Conservation (phyloP, 2,329 filamentous ascomycete genomes). For the Aspergillus spinulosporus region DNA sequence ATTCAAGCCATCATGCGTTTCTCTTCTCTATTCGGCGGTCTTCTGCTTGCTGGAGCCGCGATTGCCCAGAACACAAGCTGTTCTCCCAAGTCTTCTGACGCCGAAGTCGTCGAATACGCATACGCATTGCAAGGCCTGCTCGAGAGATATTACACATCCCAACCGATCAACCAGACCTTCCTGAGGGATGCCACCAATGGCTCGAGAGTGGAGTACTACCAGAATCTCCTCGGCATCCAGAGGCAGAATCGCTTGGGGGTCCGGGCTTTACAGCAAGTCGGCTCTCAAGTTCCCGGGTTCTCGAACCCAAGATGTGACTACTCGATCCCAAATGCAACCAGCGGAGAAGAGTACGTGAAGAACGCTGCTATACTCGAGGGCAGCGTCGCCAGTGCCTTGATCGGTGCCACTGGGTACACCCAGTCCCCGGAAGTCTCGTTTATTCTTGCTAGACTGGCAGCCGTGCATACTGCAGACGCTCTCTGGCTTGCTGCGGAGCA, state of each 20-base stretch:
- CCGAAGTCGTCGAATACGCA: conserved; percentile 25
- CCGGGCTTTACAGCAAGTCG: conserved; percentile 27
- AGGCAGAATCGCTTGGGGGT: conserved; percentile 27
- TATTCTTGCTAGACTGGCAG: conserved; percentile 31
- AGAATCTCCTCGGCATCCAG: conserved; percentile 29
- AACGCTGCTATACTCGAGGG: conserved; percentile 26
- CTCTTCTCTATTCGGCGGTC: conserved; percentile 19
- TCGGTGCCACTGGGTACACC: conserved; percentile 31
- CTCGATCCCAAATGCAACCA: conserved; percentile 22
- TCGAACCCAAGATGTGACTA: conserved; percentile 25
- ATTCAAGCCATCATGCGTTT: conserved; percentile 22
- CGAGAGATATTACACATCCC: conserved; percentile 25
- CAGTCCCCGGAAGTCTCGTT: conserved; percentile 33
- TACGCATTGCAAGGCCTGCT: conserved; percentile 28
- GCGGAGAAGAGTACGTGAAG: conserved; percentile 21
- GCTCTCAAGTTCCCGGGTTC: conserved; percentile 20
- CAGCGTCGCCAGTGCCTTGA: conserved; percentile 26
- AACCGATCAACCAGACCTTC: conserved; percentile 28
- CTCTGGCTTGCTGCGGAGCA: conserved; percentile 25
- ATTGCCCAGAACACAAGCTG: conserved; percentile 23
- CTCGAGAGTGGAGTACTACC: conserved; percentile 20
- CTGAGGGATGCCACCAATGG: conserved; percentile 23
- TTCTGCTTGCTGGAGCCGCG: conserved; percentile 25
- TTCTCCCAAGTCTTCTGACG: conserved; percentile 23
- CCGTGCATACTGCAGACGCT: conserved; percentile 27